Evolutionary conservation across 2,329 filamentous ascomycete genomes (phyloP), one percentile per base, ranked within the genome.

Genomic region (Ophiosphaerella herpotricha): DNA sequence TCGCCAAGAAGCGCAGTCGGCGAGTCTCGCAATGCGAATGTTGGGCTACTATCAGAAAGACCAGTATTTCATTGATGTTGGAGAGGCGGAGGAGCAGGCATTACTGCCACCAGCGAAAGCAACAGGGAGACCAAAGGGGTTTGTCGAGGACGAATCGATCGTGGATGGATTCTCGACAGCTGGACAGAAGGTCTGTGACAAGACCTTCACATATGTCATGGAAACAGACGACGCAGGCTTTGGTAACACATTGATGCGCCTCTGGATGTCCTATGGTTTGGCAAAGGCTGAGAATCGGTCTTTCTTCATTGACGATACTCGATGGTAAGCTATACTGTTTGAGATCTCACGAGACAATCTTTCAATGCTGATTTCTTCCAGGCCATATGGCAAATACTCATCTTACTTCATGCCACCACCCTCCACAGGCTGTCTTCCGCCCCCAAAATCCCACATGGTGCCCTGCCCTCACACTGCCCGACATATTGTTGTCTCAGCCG

Each of bases 251-350:
- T 73, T 96, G 51, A 85, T 95, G 81, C 82, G 86, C 65, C 69
- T 96, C 48, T 96, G 91, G 90, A 87, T 88, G 63, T 87, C 90
- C 23, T 95, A 94, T 67, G 89, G 89, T 3, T 75, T 95, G 46
- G 90, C 91, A 2, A 80, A 87, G 66, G 82, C 85, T 51, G 88
- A 95, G 68, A 83, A 83, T 12, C 80, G 90, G 21, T 80, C 85
- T 1, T 95, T 96, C 73, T 95, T 96, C 75, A 79, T 96, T 55
- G 90, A 95, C 62, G 91, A 96, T 72, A 85, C 87, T 6, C 81
- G 87, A 58, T 96, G 91, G 82, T 79, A 71, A 47, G 71, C 56
- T 45, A 14, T 32, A 39, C 3, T 12, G 7, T 29, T 29, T 11
- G 4, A 29, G 26, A 29, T 8, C 7, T 29, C 11, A 29, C 26